Conservation (phyloP, 441 rosid species). For the Lagerstroemia fauriei region DNA sequence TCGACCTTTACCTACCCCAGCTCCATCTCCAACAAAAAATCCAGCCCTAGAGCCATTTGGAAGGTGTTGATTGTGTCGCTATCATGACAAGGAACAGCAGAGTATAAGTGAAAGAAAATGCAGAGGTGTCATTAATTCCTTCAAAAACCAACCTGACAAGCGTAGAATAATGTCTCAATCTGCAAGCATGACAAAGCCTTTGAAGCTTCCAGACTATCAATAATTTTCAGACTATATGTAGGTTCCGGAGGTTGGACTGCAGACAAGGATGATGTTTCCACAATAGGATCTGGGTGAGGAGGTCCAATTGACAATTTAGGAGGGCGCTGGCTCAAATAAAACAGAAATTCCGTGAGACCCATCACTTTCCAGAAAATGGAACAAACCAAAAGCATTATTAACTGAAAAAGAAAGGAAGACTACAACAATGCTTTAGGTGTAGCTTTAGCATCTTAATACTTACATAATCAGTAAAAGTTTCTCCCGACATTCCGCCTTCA, state of each 20-base stretch:
- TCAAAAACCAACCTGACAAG: slow-evolving; percentile 75
- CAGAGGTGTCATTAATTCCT: slow-evolving; percentile 19
- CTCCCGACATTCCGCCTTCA: slow-evolving; percentile 90
- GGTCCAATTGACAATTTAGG: slow-evolving; percentile 88
- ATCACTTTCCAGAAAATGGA: slow-evolving; percentile 25
- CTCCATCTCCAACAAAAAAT: slow-evolving; percentile 96
- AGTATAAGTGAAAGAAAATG: background rate
- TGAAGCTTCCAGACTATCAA: slow-evolving; percentile 70
- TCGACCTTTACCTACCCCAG: slow-evolving; percentile 98
- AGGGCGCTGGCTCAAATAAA: slow-evolving; percentile 62
- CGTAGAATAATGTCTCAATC: slow-evolving; percentile 96
- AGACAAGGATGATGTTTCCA: slow-evolving; percentile 93
- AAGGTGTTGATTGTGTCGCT: slow-evolving; percentile 95
- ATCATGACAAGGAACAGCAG: slow-evolving; percentile 36
- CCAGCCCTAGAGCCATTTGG: slow-evolving; percentile 86
- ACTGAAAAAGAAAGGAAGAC: background rate
- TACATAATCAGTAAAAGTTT: slow-evolving; percentile 94
- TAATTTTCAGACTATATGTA: slow-evolving; percentile 70
- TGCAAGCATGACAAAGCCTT: slow-evolving; percentile 91
- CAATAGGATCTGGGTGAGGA: slow-evolving; percentile 94
- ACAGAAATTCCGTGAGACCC: slow-evolving; percentile 16
- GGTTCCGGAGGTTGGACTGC: slow-evolving; percentile 98
- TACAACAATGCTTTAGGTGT: slow-evolving; percentile 1
- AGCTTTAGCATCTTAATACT: slow-evolving; percentile 35
- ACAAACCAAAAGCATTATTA: slow-evolving; percentile 20